A percentile compares a stretch with the other conserved stretches of the same genome.
phyloP scores from a whole-genome alignment of 2,329 filamentous ascomycete species.

The Colletotrichum liaoningense region DNA sequence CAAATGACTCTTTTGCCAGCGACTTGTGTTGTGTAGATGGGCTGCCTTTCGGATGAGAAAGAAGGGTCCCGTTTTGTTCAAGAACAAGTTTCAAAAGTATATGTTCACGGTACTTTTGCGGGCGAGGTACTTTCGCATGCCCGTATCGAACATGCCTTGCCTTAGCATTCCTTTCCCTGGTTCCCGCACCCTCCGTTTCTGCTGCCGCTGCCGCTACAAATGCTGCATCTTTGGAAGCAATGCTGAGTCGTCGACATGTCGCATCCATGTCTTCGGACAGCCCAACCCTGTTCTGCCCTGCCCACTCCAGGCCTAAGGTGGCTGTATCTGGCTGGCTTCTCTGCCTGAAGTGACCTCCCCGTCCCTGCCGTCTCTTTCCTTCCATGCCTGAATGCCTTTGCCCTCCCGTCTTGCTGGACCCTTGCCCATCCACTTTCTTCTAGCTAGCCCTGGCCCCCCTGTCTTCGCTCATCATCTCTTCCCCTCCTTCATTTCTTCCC shows the following conservation, averaged over 20 bases:
- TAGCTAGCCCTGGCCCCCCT: slow-evolving; percentile 25
- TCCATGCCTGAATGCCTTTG: slow-evolving; percentile 19
- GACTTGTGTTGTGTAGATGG: slow-evolving; percentile 4
- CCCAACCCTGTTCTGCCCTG: slow-evolving; percentile 14
- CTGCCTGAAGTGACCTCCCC: not conserved
- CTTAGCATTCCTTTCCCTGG: not conserved
- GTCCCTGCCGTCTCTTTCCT: not conserved
- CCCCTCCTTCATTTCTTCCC: slow-evolving; percentile 5
- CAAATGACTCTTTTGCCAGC: not conserved
- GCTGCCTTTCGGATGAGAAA: not conserved
- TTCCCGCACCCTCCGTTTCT: slow-evolving; percentile 14
- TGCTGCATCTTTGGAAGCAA: slow-evolving; percentile 4
- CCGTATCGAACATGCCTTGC: not conserved
- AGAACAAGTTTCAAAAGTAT: not conserved
- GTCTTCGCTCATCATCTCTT: slow-evolving; percentile 24
- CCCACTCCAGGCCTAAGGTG: slow-evolving; percentile 4
- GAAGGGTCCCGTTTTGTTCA: not conserved
- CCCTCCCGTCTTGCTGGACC: slow-evolving; percentile 30
- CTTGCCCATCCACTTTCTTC: slow-evolving; percentile 19
- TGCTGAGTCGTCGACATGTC: slow-evolving; percentile 16
- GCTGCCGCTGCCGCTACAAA: slow-evolving; percentile 1
- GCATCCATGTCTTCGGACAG: slow-evolving; percentile 21
- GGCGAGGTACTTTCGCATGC: not conserved
- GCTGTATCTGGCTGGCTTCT: slow-evolving; percentile 16
- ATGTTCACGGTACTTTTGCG: not conserved